Base-by-base conservation (phyloP, 139 green algal species). In the Chloropicon primus region DNA sequence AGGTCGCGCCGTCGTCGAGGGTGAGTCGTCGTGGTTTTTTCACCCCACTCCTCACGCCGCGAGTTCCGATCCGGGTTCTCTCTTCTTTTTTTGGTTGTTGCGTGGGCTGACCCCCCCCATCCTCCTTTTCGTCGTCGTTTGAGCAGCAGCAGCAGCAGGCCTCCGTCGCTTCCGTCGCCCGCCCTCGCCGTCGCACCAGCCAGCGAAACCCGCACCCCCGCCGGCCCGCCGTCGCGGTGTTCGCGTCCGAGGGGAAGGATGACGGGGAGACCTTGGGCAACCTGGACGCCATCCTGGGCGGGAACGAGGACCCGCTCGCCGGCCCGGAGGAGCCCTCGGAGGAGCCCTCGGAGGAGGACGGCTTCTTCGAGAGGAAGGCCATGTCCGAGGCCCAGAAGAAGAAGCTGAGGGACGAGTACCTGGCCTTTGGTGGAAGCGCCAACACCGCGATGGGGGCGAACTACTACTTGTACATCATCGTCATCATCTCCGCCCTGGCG, bases 391-490 rank as follows among this genome's bases (percentile, higher is more conserved):
- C 71, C n/a, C 85, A 86, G 83, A 87, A 81, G 21, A 26, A 85
- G 80, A 84, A 84, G 27, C 26, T 87, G 25, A 53, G 80, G 25
- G 53, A 80, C 27, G 83, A 87, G 72, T 87, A 83, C 78, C 71
- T 87, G 21, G 83, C 71, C 17, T 25, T 86, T 22, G 83, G 83
- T n/a, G 83, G 83, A 21, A 72, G 76, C 2, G 81, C 82, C 1
- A 76, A 79, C 27, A 77, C 71, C 24, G 81, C 83, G 27, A 92
- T 92, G 88, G 24, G 17, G 26, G 80, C 74, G 71, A 92, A 92
- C 74, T 91, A 90, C 82, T 92, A 91, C 75, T 78, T 92, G 53
- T 90, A 77, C 78, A 89, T 92, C 24, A 84, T 84, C 23, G 25
- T 83, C 0, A 23, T 85, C n/a, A 78, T 92, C 1, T 77, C 77